Conservation (phyloP, 441 rosid genomes). For the Breynia disticha region DNA sequence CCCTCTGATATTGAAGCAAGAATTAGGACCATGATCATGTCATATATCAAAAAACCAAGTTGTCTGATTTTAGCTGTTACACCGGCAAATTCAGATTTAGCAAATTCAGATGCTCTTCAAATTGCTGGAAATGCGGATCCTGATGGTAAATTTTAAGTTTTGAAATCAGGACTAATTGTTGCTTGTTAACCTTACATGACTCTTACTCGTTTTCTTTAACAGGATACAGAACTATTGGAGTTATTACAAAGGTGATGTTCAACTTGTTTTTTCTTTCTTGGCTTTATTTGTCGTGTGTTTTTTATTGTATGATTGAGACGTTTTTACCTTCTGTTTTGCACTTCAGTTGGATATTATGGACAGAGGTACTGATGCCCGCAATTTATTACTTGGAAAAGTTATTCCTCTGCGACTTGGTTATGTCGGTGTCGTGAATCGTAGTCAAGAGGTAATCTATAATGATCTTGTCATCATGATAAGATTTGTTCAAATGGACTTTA, state of each 20-base stretch:
- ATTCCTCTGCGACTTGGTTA: constrained; percentile 82
- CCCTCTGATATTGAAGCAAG: constrained; percentile 86
- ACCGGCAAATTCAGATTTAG: constrained; percentile 84
- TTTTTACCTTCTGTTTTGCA: constrained; percentile 12
- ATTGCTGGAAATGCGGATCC: constrained; percentile 88
- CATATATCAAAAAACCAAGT: constrained; percentile 72
- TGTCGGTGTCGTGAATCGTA: constrained; percentile 77
- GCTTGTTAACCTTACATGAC: constrained; percentile 3
- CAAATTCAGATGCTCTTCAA: constrained; percentile 91
- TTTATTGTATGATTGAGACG: constrained; percentile 14
- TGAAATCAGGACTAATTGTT: constrained; percentile 1
- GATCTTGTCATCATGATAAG: too few relatives aligned
- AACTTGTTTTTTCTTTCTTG: constrained; percentile 13
- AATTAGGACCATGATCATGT: constrained; percentile 87
- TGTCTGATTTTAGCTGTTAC: constrained; percentile 84
- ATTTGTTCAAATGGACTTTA: too few relatives aligned
- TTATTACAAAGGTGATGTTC: constrained; percentile 64
- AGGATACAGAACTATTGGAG: constrained; percentile 79
- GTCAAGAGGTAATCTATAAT: constrained; percentile 65
- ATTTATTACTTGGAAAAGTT: constrained; percentile 73
- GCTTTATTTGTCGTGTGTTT: constrained; percentile 5
- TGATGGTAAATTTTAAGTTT: constrained; percentile 44
- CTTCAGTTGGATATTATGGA: constrained; percentile 88
- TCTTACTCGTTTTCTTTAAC: constrained; percentile 14
- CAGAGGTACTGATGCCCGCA: constrained; percentile 91